phyloP scores from a whole-genome alignment of 768 basidiomycete species.

The Auricularia sp. region DNA sequence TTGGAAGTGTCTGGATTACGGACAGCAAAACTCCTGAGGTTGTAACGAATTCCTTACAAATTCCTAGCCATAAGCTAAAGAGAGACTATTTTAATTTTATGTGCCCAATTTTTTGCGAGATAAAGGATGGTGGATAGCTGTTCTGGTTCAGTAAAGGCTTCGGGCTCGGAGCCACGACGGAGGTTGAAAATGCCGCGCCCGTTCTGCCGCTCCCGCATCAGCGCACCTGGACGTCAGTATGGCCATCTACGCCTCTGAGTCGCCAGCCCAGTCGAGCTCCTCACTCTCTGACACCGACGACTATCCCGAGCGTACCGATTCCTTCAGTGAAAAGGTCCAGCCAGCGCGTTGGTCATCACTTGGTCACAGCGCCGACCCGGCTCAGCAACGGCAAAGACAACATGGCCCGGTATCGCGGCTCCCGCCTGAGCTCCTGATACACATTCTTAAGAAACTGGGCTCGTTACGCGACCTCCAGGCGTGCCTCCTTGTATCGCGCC shows the following conservation, averaged over 20 bases:
- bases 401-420: slow-evolving; percentile 55
- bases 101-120: too few relatives aligned
- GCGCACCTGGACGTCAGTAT: neutral
- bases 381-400: slow-evolving; percentile 13
- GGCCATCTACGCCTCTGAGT: slow-evolving; percentile 5
- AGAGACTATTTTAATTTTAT: too few relatives aligned
- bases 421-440: slow-evolving; percentile 86
- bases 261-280: slow-evolving; percentile 38
- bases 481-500: slow-evolving; percentile 70
- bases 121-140: too few relatives aligned
- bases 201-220: neutral
- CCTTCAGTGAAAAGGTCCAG: slow-evolving; percentile 19
- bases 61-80: too few relatives aligned
- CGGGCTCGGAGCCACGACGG: neutral
- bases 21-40: too few relatives aligned
- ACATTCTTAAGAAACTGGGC: slow-evolving; percentile 79
- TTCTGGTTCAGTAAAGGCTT: neutral
- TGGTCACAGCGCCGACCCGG: slow-evolving; percentile 18
- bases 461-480: slow-evolving; percentile 62
- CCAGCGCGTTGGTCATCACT: slow-evolving; percentile 16
- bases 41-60: too few relatives aligned
- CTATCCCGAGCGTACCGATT: slow-evolving; percentile 44
- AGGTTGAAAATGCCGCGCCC: neutral
- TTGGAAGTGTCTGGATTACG: too few relatives aligned
- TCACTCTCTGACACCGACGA: slow-evolving; percentile 68